Base-by-base conservation (phyloP, 2,329 filamentous ascomycete genomes). In the Trichoderma sp. region DNA sequence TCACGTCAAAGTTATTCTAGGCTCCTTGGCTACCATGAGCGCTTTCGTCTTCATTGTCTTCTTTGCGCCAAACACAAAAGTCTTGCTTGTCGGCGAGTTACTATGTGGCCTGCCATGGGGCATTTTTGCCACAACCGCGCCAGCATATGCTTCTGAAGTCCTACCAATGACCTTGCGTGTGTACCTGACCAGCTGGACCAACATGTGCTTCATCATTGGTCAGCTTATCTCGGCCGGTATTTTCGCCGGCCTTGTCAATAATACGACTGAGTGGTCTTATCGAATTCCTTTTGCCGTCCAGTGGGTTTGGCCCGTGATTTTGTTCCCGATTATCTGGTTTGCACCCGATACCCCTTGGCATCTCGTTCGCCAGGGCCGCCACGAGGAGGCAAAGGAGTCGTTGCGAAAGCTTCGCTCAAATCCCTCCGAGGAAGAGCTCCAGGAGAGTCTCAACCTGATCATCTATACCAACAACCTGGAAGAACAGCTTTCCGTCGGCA, bases 261-360 rank as follows among this genome's bases (percentile, higher is more conserved):
- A 82, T 24, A 77, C 79, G 0, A 78, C 83, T 2, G 78, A 87
- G 31, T 88, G 85, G 85, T 84, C 85, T 0, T 89, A 87, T 78
- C 82, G 85, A 7, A 86, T 85, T 11, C 87, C 87, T 0, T 89
- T 87, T 73, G 87, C 83, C 0, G 71, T 88, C 0, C 87, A 89
- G 76, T 89, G 88, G 87, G 78, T 84, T 4, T 89, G 86, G 84
- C 86, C 87, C 0, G 80, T 85, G 1, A 80, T 85, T 1, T 80
- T 89, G 2, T 76, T 88, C 4, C 78, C 85, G 0, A 79, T 82
- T 2, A 80, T 87, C 2, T 77, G 79, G 11, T 85, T 88, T 35
- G 85, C 86, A 1, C 88, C 87, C 0, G 87, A 89, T 9, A 67
- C 85, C 1, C 88, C 88, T 0, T 83, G 86, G 84, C 86, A 85